These are phyloP conservation scores for Amanita exitialis DNA, from an alignment of 768 basidiomycete species.

Conservation along the genomic window DNA sequence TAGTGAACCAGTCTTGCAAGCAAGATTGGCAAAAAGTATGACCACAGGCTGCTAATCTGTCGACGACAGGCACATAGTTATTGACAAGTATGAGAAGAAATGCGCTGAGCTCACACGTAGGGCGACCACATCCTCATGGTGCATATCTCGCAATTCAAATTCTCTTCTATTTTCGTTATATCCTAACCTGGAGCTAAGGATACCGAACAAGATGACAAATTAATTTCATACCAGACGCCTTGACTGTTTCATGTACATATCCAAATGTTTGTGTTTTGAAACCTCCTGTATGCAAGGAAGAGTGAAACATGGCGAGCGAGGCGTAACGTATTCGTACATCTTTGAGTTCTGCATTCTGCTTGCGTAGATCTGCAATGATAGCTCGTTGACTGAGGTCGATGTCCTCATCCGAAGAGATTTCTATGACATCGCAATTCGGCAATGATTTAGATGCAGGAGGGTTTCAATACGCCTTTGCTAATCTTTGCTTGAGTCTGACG, in stretches of 20 bases:
- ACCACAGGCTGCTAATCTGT: constrained; percentile 55
- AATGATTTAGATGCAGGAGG: constrained; percentile 10
- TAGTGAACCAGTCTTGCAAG: constrained; percentile 44
- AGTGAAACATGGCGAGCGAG: neutral
- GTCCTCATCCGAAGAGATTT: constrained; percentile 53
- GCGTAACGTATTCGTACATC: constrained; percentile 23
- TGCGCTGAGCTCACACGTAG: constrained; percentile 37
- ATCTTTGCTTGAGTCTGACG: constrained; percentile 7
- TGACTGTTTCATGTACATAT: constrained; percentile 13
- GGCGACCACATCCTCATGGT: constrained; percentile 55
- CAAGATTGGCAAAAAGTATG: constrained; percentile 62
- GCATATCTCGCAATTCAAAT: constrained; percentile 57
- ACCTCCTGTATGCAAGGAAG: constrained; percentile 19
- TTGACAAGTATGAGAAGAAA: neutral
- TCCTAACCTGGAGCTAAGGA: constrained; percentile 21
- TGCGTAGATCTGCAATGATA: constrained; percentile 23
- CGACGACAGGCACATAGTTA: neutral
- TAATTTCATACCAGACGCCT: constrained; percentile 4
- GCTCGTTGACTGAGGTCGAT: constrained; percentile 11
- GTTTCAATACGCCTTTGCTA: constrained; percentile 10
- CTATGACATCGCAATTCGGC: constrained; percentile 30
- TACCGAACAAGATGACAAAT: neutral
- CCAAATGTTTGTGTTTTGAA: constrained; percentile 18
- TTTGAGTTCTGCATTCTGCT: constrained; percentile 31
- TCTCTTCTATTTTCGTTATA: constrained; percentile 37